Conservation (phyloP, 176 grass and related monocot genomes). For the Hordeum vulgare region DNA sequence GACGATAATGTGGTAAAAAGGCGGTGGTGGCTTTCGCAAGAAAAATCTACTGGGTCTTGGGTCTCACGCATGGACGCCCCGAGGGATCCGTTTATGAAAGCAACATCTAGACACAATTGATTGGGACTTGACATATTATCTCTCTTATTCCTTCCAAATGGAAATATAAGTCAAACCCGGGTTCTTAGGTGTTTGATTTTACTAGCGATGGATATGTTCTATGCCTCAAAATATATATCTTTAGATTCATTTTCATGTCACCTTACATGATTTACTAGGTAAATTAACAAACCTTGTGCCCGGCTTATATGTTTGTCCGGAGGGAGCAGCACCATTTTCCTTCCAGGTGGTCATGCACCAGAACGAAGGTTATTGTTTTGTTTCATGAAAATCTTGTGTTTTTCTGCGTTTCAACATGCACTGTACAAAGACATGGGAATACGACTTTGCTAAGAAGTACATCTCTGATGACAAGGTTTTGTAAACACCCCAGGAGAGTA, state of each 20-base stretch:
- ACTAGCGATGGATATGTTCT: too few relatives aligned
- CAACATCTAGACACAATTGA: not conserved
- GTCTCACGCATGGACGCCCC: not conserved
- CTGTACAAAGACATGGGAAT: not conserved
- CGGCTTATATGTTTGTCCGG: too few relatives aligned
- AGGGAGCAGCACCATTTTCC: too few relatives aligned
- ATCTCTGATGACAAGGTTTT: not conserved
- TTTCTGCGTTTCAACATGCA: not conserved
- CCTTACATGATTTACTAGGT: too few relatives aligned
- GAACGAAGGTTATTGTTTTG: not conserved
- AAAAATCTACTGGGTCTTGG: not conserved
- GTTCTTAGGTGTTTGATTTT: too few relatives aligned
- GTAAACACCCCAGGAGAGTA: not conserved
- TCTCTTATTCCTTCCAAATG: not conserved
- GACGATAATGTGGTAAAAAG: not conserved
- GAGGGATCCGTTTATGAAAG: not conserved
- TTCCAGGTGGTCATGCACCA: too few relatives aligned
- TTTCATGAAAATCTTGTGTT: not conserved
- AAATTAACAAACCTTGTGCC: too few relatives aligned
- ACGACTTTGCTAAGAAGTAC: not conserved
- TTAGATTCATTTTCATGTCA: too few relatives aligned
- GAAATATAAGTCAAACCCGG: too few relatives aligned
- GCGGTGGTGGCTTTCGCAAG: not conserved
- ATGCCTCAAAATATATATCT: too few relatives aligned
- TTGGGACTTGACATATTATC: not conserved